Evolutionary conservation across 2,329 filamentous ascomycete species (phyloP), one percentile per base, ranked within the genome.

Genomic region (Calonectria naviculata): DNA sequence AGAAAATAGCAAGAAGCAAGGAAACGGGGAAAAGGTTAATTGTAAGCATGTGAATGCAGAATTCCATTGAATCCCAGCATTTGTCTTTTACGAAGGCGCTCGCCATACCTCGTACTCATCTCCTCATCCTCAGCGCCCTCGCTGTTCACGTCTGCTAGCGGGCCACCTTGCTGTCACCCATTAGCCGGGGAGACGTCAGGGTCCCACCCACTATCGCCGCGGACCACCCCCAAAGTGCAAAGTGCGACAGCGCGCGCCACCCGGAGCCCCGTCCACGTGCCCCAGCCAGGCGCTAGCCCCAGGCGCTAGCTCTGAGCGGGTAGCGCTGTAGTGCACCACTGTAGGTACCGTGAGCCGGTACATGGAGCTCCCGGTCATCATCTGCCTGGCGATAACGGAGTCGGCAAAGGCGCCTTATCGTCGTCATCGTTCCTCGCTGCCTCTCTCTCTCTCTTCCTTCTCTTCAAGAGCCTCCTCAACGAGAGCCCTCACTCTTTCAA

Each of bases 371-470:
- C 61, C 58, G 68, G 52, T 28, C 52, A 56, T 71, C 68, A 71
- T 67, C 68, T 68, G 68, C 68, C 68, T 71, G 65, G 65, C 65
- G 68, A 71, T 71, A 71, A 71, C 68, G 47, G 56, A 54, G 36
- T 49, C 54, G 46, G 44, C 63, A 58, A 64, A 44, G 52, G 26
- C 47, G 64, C 26, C 70, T 69, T 71, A 71, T 71, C 70, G 54
- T 60, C 58, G 64, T 66, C 70, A 67, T 72, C 46, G 54, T 71
- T 41, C 56, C 31, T 34, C 44, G 38, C 34, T 36, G 44, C 34
- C 64, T 68, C 68, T 69, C 52, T 60, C 52, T 60, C 42, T 67
- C 58, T 66, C 60, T 31, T 65, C 71, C 52, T 64, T 66, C 66
- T 66, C 34, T 61, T 31, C 52, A 44, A 61, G 24, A 56, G n/a